Conservation (phyloP, 768 basidiomycete genomes). For the Leccinum fibrillosum region DNA sequence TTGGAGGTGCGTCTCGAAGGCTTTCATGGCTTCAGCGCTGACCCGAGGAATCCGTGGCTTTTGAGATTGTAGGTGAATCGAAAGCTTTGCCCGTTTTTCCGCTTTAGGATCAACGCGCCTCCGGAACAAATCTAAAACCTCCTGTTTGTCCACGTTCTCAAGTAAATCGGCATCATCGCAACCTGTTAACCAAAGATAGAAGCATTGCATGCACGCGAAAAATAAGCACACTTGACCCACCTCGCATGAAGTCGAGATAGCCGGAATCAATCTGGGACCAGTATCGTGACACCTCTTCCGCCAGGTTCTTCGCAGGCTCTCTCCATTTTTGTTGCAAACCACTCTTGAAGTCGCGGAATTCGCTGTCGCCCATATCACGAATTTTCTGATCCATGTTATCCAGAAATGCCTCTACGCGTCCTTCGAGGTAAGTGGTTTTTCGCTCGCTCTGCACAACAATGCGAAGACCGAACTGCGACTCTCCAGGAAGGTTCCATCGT, state of each 20-base stretch:
- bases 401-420: conserved; percentile 86
- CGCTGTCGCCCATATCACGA: conserved; percentile 62
- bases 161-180: conserved; percentile 69
- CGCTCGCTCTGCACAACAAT: conserved; percentile 90
- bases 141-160: conserved; percentile 63
- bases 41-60: conserved; percentile 58
- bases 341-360: conserved; percentile 75
- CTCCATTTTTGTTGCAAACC: conserved; percentile 78
- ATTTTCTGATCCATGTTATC: conserved; percentile 66
- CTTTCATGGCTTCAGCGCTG: conserved; percentile 59
- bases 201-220: not conserved
- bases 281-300: conserved; percentile 71
- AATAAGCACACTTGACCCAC: conserved; percentile 43
- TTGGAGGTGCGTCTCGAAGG: conserved; percentile 54
- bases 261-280: conserved; percentile 72
- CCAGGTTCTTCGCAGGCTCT: conserved; percentile 86
- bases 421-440: conserved; percentile 74
- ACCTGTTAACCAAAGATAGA: conserved; percentile 40
- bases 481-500: conserved; percentile 55
- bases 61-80: conserved; percentile 76
- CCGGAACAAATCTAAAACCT: conserved; percentile 70
- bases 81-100: conserved; percentile 71
- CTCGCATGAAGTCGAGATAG: conserved; percentile 81
- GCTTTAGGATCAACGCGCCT: conserved; percentile 69
- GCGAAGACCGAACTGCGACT: conserved; percentile 70